phyloP scores from a whole-genome alignment of 176 grass and related monocot genomes.

The Rhipidocladum racemiflorum region DNA sequence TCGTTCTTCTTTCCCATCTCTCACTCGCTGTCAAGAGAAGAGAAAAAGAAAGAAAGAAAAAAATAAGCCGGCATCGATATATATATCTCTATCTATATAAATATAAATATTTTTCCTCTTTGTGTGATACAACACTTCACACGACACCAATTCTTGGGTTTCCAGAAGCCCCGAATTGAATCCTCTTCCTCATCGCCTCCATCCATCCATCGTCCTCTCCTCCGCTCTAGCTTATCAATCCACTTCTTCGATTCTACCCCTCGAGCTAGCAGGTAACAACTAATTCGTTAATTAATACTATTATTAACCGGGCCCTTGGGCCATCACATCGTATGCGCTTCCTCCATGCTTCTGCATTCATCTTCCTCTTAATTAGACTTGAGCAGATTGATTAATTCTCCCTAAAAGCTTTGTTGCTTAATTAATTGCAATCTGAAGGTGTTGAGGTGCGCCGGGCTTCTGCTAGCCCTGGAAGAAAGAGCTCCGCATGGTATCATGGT shows the following conservation, averaged over 20 bases:
- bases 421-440: background rate
- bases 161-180: slow-evolving; percentile 34
- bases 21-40: slow-evolving; percentile 4
- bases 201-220: slow-evolving; percentile 13
- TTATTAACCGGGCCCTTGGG: background rate
- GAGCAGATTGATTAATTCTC: background rate
- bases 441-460: background rate
- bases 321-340: slow-evolving; percentile 2
- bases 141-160: slow-evolving; percentile 36
- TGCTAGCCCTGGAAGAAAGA: slow-evolving; percentile 4
- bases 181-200: slow-evolving; percentile 30
- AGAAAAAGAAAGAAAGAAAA: background rate
- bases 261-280: slow-evolving; percentile 39
- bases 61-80: background rate
- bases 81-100: background rate
- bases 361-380: background rate
- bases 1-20: background rate
- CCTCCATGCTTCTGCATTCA: slow-evolving; percentile 29
- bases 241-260: slow-evolving; percentile 3
- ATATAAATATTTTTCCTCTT: background rate
- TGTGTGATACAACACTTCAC: slow-evolving; percentile 28
- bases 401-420: background rate
- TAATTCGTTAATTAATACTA: slow-evolving; percentile 13
- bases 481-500: slow-evolving; percentile 26
- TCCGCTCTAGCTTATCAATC: slow-evolving; percentile 6